These are phyloP conservation scores for Coccomyxa subellipsoidea DNA, from an alignment of 163 green algal species.

Conservation along the genomic window DNA sequence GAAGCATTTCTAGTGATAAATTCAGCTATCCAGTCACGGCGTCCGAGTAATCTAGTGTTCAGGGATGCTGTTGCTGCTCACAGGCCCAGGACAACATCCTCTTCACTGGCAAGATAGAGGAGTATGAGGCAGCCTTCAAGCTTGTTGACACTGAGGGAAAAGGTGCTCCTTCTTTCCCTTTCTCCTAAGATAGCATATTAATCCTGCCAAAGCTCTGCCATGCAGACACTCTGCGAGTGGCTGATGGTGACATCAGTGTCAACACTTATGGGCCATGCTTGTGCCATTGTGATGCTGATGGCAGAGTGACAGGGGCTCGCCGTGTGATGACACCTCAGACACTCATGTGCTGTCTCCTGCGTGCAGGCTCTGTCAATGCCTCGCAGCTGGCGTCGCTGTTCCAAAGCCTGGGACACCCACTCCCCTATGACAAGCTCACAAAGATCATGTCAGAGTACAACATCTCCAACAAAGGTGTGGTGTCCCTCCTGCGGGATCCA, in stretches of 20 bases:
- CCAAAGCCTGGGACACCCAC: background rate
- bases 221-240: too few species aligned
- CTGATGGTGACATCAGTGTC: too few species aligned
- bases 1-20: too few species aligned
- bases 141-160: background rate
- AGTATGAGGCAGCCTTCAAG: conserved; percentile 39
- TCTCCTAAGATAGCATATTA: too few species aligned
- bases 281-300: too few species aligned
- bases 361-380: background rate
- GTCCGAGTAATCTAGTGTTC: too few species aligned
- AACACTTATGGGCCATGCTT: too few species aligned
- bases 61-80: background rate
- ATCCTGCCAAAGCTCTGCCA: too few species aligned
- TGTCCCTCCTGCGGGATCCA: background rate
- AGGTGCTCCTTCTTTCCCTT: background rate
- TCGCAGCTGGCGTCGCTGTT: background rate
- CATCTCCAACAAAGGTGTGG: background rate
- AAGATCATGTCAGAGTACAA: background rate
- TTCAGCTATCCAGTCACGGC: too few species aligned
- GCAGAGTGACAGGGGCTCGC: too few species aligned
- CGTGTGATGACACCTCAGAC: too few species aligned
- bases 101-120: conserved; percentile 42
- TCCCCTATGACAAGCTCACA: background rate
- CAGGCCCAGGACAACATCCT: conserved; percentile 29
- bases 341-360: background rate